Evolutionary conservation across 352 stramenopile genomes (phyloP).

Genomic region (Thalassiosira oceanica): DNA sequence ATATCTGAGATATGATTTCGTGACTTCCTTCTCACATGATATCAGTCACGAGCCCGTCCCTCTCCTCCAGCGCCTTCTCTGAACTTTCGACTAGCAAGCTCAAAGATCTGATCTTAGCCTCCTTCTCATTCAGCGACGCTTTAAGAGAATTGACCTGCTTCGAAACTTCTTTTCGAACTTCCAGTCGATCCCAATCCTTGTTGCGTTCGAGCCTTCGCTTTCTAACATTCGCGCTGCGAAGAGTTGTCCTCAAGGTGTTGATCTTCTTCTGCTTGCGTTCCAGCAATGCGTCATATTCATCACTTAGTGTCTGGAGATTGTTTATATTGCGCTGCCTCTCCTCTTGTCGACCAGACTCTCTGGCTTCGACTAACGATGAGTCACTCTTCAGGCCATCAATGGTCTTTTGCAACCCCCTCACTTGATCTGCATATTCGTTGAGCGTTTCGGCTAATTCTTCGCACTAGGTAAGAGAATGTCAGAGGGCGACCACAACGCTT

Average conservation of each 20-base stretch:
- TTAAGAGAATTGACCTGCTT: constrained; percentile 22
- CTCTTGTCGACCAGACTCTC: too few species aligned
- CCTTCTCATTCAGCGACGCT: constrained; percentile 7
- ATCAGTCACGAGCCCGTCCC: constrained; percentile 19
- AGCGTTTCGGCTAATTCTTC: too few species aligned
- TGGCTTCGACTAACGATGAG: too few species aligned
- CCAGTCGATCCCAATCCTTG: constrained; percentile 8
- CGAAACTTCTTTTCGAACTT: constrained; percentile 15
- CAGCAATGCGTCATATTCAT: constrained; percentile 36
- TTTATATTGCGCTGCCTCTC: constrained; percentile 18
- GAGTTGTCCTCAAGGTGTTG: constrained; percentile 9
- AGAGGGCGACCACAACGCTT: too few species aligned
- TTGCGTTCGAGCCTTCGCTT: constrained; percentile 9
- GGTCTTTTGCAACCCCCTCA: constrained; percentile 12
- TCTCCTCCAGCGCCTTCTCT: constrained; percentile 22
- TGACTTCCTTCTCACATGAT: constrained; percentile 39
- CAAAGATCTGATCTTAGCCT: constrained; percentile 13
- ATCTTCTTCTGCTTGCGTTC: constrained; percentile 32
- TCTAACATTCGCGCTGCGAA: constrained; percentile 28
- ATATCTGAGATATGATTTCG: constrained; percentile 6
- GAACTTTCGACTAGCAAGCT: constrained; percentile 1
- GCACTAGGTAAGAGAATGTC: too few species aligned
- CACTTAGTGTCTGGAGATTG: constrained; percentile 11
- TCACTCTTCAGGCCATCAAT: constrained; percentile 13
- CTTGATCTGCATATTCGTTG: constrained; percentile 4